Evolutionary conservation across 2,329 filamentous ascomycete genomes (phyloP).

Genomic region (Tolypocladium paradoxum): DNA sequence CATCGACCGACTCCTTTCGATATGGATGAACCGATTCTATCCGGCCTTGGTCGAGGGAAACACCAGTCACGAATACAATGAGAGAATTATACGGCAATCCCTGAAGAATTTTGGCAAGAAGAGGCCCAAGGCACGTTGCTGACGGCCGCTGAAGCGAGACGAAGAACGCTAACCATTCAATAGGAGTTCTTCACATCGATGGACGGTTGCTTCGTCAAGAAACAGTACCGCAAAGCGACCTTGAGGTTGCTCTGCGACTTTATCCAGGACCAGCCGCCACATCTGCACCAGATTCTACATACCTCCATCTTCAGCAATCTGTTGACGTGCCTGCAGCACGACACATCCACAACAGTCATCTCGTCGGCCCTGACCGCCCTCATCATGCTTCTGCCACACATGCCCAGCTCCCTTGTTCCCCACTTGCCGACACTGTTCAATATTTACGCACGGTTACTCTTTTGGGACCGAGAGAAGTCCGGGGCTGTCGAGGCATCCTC

Average conservation of each 20-base stretch:
- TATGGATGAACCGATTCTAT: constrained; percentile 44
- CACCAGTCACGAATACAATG: constrained; percentile 30
- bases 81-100: constrained; percentile 39
- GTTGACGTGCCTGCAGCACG: constrained; percentile 62
- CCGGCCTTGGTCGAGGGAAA: constrained; percentile 25
- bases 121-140: constrained; percentile 41
- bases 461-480: constrained; percentile 56
- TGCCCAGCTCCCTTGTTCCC: constrained; percentile 59
- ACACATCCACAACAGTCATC: constrained; percentile 68
- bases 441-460: constrained; percentile 68
- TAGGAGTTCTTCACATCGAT: constrained; percentile 57
- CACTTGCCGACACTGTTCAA: constrained; percentile 67
- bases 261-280: constrained; percentile 66
- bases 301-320: constrained; percentile 63
- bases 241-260: constrained; percentile 62
- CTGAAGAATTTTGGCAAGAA: constrained; percentile 54
- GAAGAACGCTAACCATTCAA: not conserved
- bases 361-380: constrained; percentile 63
- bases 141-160: too few relatives aligned
- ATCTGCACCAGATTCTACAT: constrained; percentile 61
- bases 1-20: constrained; percentile 42
- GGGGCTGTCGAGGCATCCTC: constrained; percentile 25
- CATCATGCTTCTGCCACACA: constrained; percentile 75
- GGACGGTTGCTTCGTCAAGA: constrained; percentile 55
- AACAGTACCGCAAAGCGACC: constrained; percentile 50